Base-by-base conservation (phyloP, 2,329 filamentous ascomycete species). In the Gnomoniopsis sp. region DNA sequence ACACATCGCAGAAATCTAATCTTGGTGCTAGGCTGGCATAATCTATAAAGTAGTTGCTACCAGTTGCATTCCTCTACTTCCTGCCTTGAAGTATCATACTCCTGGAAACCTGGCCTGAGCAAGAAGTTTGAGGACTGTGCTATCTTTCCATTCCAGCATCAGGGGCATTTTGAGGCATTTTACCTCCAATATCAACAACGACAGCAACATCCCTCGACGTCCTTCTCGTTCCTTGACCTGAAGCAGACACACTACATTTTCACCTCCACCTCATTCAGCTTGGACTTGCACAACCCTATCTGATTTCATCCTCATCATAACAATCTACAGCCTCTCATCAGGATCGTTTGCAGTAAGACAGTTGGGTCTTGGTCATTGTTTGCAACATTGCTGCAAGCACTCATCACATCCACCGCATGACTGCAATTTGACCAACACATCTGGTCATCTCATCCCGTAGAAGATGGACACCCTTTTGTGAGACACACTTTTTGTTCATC, bases 391-490 rank as follows among this genome's bases (percentile, higher is more conserved):
- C 22, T 34, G 19, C 51, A 53, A 34, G 34, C 51, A 53, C 38
- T 14, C 36, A 17, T 41, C 22, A 23, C 36, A 43, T 30, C 21
- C 15, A 26, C 14, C 17, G 22, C 19, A 21, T 43, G 46, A 57
- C 19, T 36, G 17, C 47, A n/a, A 43, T 38, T 47, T 47, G n/a
- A 33, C 21, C 17, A 26, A 15, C 21, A 41, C n/a, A 49, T n/a
- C 44, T 38, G 46, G 30, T 21, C 43, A 34, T 51, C 34, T 51
- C 38, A 51, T 14, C 17, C 49, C 3, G 4, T 43, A 33, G 22
- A 65, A 49, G 14, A 71, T 71, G 69, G 69, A 71, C 46, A 71
- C 69, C 30, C 58, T 71, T 57, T 60, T 71, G 69, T 71, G 62
- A 67, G 69, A 22, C 6, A 26, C 3, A 36, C 19, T 36, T 15